Conservation (phyloP, 1,139 yeast species). For the Taphrina wiesneri region DNA sequence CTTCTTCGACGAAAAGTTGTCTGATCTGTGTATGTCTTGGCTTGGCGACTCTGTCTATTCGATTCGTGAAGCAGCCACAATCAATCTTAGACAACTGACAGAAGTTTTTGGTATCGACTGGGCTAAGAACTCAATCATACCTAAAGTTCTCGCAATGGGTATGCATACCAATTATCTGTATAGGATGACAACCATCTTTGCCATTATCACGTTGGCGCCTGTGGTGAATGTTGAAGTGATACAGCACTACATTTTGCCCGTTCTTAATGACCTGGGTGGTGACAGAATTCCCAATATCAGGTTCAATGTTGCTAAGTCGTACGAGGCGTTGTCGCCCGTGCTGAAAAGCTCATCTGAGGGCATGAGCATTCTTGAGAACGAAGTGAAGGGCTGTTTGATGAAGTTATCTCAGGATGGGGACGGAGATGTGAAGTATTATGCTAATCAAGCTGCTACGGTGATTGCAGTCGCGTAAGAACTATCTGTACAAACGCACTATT, state of each 20-base stretch:
- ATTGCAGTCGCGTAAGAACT: conserved; percentile 11
- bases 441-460: conserved; percentile 44
- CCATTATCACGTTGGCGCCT: conserved; percentile 73
- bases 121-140: conserved; percentile 83
- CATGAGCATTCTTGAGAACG: conserved; percentile 42
- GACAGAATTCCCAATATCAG: conserved; percentile 94
- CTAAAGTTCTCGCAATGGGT: conserved; percentile 59
- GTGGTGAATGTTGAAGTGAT: conserved; percentile 57
- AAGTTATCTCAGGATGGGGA: conserved; percentile 71
- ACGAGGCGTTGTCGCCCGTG: conserved; percentile 55
- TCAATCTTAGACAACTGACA: conserved; percentile 75
- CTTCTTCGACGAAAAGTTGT: conserved; percentile 87
- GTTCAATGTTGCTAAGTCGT: conserved; percentile 89
- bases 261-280: conserved; percentile 64
- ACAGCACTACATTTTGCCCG: conserved; percentile 71
- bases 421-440: conserved; percentile 86
- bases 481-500: not conserved
- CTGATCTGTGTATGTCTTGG: conserved; percentile 92
- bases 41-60: conserved; percentile 97
- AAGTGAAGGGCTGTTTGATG: conserved; percentile 65
- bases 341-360: conserved; percentile 36
- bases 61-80: conserved; percentile 93
- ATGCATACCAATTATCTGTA: conserved; percentile 72
- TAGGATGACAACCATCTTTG: conserved; percentile 86
- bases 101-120: conserved; percentile 88